phyloP scores from a whole-genome alignment of 192 early-diverging fungal genomes.

The Backusella mclennaniae region DNA sequence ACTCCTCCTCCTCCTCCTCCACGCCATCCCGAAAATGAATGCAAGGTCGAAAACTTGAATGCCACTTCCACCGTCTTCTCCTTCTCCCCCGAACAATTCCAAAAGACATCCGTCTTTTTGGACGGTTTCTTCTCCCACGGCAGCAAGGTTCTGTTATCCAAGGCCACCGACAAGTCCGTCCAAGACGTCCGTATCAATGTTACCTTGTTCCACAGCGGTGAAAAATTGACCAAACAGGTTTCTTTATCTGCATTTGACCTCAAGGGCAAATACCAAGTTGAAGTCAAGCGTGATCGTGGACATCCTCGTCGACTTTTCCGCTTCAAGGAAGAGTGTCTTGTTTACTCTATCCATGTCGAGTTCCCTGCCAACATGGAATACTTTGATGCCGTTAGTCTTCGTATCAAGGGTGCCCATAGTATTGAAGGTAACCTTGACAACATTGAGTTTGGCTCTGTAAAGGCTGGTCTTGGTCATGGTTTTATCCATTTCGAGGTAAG shows the following conservation, averaged over 20 bases:
- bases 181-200: slow-evolving; percentile 22
- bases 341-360: slow-evolving; percentile 14
- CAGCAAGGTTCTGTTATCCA: neutral
- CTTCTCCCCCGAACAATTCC: slow-evolving; percentile 32
- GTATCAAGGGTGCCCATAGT: slow-evolving; percentile 7
- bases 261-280: slow-evolving; percentile 26
- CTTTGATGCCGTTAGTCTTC: slow-evolving; percentile 18
- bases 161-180: neutral
- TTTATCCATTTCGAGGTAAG: slow-evolving; percentile 21
- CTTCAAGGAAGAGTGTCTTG: slow-evolving; percentile 1
- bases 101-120: slow-evolving; percentile 12
- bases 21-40: neutral
- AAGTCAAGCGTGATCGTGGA: slow-evolving; percentile 14
- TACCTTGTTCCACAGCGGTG: slow-evolving; percentile 4
- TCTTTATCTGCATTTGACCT: slow-evolving; percentile 17
- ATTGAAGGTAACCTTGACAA: neutral
- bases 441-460: slow-evolving; percentile 24
- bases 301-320: neutral
- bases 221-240: slow-evolving; percentile 12
- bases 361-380: slow-evolving; percentile 19
- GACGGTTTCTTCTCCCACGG: slow-evolving; percentile 17
- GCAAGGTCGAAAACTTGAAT: neutral
- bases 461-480: slow-evolving; percentile 27
- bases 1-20: neutral
- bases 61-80: slow-evolving; percentile 1